Evolutionary conservation across 2,329 filamentous ascomycete species (phyloP).

Genomic region (Xylaria sp.): DNA sequence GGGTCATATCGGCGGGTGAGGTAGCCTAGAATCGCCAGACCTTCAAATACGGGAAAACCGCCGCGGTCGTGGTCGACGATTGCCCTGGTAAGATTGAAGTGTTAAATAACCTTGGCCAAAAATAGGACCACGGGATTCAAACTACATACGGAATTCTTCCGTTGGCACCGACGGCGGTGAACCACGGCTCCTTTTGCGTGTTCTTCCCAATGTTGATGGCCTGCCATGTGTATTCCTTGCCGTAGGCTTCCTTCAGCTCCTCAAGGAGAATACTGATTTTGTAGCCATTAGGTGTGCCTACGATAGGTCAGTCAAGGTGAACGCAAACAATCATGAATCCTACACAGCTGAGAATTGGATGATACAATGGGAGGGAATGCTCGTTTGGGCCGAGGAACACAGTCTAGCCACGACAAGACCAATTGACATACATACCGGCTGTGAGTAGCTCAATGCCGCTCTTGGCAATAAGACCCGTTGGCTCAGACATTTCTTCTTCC

Average conservation of each 20-base stretch:
- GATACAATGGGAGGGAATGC: too few relatives aligned
- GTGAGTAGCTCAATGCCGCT: constrained; percentile 71
- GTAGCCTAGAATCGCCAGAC: constrained; percentile 75
- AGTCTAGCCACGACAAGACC: too few relatives aligned
- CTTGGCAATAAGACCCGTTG: constrained; percentile 64
- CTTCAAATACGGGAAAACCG: constrained; percentile 73
- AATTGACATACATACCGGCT: constrained; percentile 44
- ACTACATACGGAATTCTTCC: constrained; percentile 58
- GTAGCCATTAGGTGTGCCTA: constrained; percentile 58
- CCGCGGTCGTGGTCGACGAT: constrained; percentile 69
- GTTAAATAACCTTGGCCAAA: background rate
- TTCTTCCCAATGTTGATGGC: constrained; percentile 64
- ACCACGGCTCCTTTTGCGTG: constrained; percentile 72
- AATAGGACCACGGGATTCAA: background rate
- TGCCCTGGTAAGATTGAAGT: constrained; percentile 41
- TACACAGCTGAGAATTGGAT: background rate
- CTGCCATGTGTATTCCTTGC: constrained; percentile 64
- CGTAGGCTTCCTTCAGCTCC: constrained; percentile 70
- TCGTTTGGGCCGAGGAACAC: too few relatives aligned
- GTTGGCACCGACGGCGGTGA: constrained; percentile 66
- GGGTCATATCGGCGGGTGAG: constrained; percentile 74
- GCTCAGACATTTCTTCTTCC: constrained; percentile 45
- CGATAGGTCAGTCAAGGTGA: background rate
- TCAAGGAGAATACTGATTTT: constrained; percentile 68
- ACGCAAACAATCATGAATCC: background rate